Percentiles rank a stretch among this genome's conserved stretches.
These are phyloP conservation scores for Escovopsis sp. DNA, from an alignment of 2,329 filamentous ascomycete genomes.

Conservation along the genomic window DNA sequence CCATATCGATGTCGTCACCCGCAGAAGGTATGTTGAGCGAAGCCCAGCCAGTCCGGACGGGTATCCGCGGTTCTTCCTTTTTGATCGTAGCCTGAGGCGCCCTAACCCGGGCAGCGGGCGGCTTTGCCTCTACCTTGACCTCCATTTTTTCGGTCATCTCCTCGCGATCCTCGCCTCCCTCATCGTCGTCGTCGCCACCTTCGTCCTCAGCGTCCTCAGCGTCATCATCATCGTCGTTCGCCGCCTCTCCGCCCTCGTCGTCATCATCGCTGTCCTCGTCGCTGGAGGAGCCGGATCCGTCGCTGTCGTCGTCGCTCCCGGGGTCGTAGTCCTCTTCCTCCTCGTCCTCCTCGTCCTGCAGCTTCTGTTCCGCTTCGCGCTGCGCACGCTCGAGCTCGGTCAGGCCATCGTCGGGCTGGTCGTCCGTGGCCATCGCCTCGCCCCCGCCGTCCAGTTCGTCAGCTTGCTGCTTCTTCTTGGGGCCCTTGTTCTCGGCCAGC, in stretches of 20 bases:
- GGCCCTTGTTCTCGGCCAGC: conserved; percentile 41
- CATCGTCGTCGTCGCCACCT: conserved; percentile 15
- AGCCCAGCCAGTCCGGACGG: conserved; percentile 18
- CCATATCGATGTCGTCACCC: conserved; percentile 15
- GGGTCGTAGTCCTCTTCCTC: conserved; percentile 54
- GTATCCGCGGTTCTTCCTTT: conserved; percentile 4
- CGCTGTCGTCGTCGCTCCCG: conserved; percentile 44
- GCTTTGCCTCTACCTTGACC: conserved; percentile 8
- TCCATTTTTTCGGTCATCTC: conserved; percentile 9
- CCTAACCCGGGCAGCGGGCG: conserved; percentile 1
- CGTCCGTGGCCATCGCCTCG: conserved; percentile 17
- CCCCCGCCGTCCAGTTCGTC: conserved; percentile 23
- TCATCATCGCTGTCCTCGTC: conserved; percentile 40
- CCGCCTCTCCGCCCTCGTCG: conserved; percentile 28
- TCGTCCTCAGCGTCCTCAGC: conserved; percentile 23
- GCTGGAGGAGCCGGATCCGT: conserved; percentile 35
- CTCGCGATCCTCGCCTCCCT: conserved; percentile 9
- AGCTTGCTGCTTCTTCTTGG: conserved; percentile 24
- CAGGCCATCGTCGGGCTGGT: conserved; percentile 22
- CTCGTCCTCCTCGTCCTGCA: conserved; percentile 48
- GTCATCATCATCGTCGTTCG: conserved; percentile 24
- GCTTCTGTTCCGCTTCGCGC: conserved; percentile 34
- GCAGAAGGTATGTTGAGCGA: conserved; percentile 12
- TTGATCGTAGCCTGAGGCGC: neutral
- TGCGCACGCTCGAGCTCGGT: conserved; percentile 37